Base-by-base conservation (phyloP, 306 rosid genomes). In the Malus fusca region DNA sequence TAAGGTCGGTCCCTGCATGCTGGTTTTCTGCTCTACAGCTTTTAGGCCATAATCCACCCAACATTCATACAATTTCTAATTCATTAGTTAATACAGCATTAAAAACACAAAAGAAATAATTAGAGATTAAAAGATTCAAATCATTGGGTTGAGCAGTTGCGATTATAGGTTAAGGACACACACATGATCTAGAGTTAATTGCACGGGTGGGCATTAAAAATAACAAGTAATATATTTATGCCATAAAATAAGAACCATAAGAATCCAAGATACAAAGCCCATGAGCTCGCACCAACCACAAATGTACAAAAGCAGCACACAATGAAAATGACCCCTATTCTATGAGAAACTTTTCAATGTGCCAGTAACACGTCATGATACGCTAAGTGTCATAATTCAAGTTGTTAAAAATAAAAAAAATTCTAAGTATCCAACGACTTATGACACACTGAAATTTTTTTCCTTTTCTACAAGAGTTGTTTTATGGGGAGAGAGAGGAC, bases 61-160 rank as follows among this genome's bases (percentile, higher is more conserved):
- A 18, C 69, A 9, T 61, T 1, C 77, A 15, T 33, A 11, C 30
- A 19, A n/a, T 28, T 61, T 62, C 40, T 8, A 0, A 13, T 35
- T 73, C 77, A 23, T 19, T 60, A 23, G 58, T 42, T 73, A 73
- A 73, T 42, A 18, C 28, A 44, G 12, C n/a, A 62, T 62, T 74
- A 40, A 73, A 30, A 18, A 30, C 18, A 31, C 10, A 8, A 30
- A 61, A 42, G 12, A 59, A 62, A 8, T 44, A 2, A 44, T 21
- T 6, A 7, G 69, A 62, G 70, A 44, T 43, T 62, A 74, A 26
- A 44, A 30, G 44, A 74, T 3, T 14, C 17, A 74, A 46, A 74
- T 74, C 10, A 74, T 74, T 63, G 46, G 46, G 69, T 11, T 60
- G 28, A 44, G 77, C 44, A 44, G 51, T 74, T 23, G 13, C 6